Conservation (phyloP, 768 basidiomycete species). For the Cantharellus cinnabarinus region DNA sequence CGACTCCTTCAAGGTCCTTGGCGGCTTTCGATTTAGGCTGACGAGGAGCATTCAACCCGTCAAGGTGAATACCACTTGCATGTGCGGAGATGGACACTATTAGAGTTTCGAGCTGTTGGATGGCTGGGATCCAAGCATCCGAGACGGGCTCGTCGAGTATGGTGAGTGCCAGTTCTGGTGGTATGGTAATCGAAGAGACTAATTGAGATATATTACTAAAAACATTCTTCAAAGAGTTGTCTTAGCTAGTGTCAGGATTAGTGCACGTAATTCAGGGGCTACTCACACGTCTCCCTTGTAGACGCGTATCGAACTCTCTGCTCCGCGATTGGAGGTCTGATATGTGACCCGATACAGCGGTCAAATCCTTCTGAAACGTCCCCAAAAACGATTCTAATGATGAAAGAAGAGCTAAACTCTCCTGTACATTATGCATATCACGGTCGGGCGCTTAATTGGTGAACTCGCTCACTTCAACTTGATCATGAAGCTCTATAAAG, state of each 20-base stretch:
- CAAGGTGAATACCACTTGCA: not conserved
- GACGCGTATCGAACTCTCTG: constrained; percentile 70
- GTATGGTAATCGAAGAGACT: constrained; percentile 58
- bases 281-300: constrained; percentile 68
- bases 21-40: constrained; percentile 72
- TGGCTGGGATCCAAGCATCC: constrained; percentile 71
- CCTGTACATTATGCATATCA: constrained; percentile 25
- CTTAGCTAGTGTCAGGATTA: not conserved
- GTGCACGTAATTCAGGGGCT: not conserved
- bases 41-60: not conserved
- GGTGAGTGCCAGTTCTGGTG: constrained; percentile 52
- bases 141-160: constrained; percentile 73
- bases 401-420: constrained; percentile 66
- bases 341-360: constrained; percentile 89
- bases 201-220: constrained; percentile 37
- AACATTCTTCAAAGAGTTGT: not conserved
- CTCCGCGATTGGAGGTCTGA: constrained; percentile 81
- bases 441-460: not conserved
- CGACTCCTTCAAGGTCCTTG: constrained; percentile 59
- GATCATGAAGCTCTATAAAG: constrained; percentile 75
- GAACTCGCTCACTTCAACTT: constrained; percentile 45
- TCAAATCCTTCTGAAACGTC: constrained; percentile 86
- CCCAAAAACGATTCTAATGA: constrained; percentile 82
- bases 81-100: constrained; percentile 43
- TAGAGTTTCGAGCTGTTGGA: constrained; percentile 61